Evolutionary conservation across 805 yeast genomes (phyloP), one percentile per base, ranked within the genome.

Genomic region (Brettanomyces sp.): DNA sequence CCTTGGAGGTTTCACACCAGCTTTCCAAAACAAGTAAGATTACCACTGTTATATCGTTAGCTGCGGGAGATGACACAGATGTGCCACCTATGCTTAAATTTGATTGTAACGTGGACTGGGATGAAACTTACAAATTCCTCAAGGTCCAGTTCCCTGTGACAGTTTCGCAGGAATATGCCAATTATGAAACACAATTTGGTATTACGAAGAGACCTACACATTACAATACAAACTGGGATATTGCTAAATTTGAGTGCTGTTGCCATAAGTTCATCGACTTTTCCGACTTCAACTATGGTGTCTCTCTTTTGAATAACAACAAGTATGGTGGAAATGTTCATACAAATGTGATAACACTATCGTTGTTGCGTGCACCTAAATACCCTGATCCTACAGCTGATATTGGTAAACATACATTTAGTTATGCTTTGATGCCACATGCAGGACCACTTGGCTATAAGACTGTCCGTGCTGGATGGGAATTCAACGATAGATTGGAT

Each of bases 101-200:
- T 47, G 74, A 71, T 18, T 74, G 79, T 24, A 65, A 70, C 21
- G 95, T 86, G 30, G 79, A 80, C 36, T 91, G 99, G 99, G 79
- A 85, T 59, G 95, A 89, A 58, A 76, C 77, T 30, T 84, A 88
- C 65, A 80, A 86, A 62, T 93, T 91, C 64, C 73, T 91, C 63
- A 93, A 93, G 64, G 96, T 88, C 9, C 96, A 93, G 64, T 91
- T 93, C 66, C 96, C 97, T 1, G 95, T 91, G 21, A 84, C 85
- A 28, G 73, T 91, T 18, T 77, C 77, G 53, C 73, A 77, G 36
- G 93, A 90, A 21, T 72, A 58, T 45, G 98, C 96, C 2, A 78
- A 80, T 47, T 93, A 87, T 62, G 99, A 91, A 63, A 89, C 97
- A 2, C 96, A 90, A 62, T 91, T 86, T 65, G 99, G 99, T 45